Base-by-base conservation (phyloP, 805 yeast genomes). In the Saccharomycopsis fodiens region DNA sequence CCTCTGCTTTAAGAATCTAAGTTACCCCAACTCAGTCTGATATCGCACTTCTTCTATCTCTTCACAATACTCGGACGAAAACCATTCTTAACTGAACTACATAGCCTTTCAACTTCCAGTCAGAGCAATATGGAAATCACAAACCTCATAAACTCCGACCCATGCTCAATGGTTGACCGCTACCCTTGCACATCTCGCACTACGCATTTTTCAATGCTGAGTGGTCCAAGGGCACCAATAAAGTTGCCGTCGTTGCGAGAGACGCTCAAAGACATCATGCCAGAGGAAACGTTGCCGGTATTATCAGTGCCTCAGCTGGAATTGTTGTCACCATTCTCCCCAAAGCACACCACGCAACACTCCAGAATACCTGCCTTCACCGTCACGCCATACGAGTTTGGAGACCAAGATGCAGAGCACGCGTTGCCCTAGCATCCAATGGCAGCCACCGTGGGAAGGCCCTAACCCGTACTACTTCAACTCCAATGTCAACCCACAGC, bases 111-210 rank as follows among this genome's bases (percentile, higher is more conserved):
- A n/a, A n/a, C n/a, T n/a, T n/a, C n/a, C n/a, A n/a, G n/a, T n/a
- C n/a, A n/a, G n/a, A n/a, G n/a, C n/a, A n/a, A 3, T 4, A 40
- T 40, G 43, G 43, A 40, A 40, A 40, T 40, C 43, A 40, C 43
- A 4, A 40, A 40, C 20, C 22, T 40, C n/a, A 16, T 40, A 15
- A 15, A 19, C n/a, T 15, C 35, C 4, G 8, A 13, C 31, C 15
- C 4, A 13, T 25, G 10, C 10, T 25, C 29, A 10, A 6, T 7
- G 32, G 29, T 5, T n/a, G 8, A 21, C 22, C 16, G 41, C 8
- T 38, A 15, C 16, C 19, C 20, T 4, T 39, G 27, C 20, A 7
- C 36, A 8, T 7, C 7, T 37, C 41, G 16, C 20, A 42, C 22
- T 31, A 20, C 21, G 38, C 20, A 5, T 16, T 15, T 6, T 4